Evolutionary conservation across 257 asterid genomes (phyloP).

Genomic region (Penstemon davidsonii): DNA sequence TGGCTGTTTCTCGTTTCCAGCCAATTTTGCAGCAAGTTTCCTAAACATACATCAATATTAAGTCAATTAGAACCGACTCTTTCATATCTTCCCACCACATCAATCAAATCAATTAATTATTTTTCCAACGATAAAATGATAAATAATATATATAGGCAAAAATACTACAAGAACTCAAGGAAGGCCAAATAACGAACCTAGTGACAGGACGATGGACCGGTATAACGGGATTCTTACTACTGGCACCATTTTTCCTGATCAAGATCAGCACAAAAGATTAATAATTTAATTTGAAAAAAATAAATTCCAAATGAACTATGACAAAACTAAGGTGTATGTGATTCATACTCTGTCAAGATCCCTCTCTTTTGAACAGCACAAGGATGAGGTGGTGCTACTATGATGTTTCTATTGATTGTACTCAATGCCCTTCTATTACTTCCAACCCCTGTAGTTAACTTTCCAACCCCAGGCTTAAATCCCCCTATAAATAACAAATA

Average conservation of each 20-base stretch:
- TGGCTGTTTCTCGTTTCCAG: conserved; percentile 46
- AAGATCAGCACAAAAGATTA: conserved; percentile 14
- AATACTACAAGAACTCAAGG: background rate
- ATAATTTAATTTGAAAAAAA: background rate
- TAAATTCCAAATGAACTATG: background rate
- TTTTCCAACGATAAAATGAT: background rate
- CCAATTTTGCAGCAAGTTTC: conserved; percentile 60
- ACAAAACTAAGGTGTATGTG: conserved; percentile 14
- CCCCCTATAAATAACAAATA: conserved; percentile 37
- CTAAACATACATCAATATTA: conserved; percentile 34
- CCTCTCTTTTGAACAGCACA: conserved; percentile 64
- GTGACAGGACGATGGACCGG: conserved; percentile 76
- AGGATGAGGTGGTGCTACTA: conserved; percentile 51
- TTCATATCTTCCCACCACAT: background rate
- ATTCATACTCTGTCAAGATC: conserved; percentile 55
- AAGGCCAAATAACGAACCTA: conserved; percentile 37
- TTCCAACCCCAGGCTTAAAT: conserved; percentile 41
- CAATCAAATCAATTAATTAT: background rate
- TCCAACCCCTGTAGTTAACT: conserved; percentile 33
- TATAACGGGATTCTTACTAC: conserved; percentile 38
- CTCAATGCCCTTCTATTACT: conserved; percentile 73
- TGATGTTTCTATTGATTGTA: conserved; percentile 60
- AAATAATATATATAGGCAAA: background rate
- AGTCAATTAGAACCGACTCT: background rate
- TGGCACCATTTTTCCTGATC: conserved; percentile 47